Conservation (phyloP, 2,329 filamentous ascomycete species). For the Clonostachys byssicola region DNA sequence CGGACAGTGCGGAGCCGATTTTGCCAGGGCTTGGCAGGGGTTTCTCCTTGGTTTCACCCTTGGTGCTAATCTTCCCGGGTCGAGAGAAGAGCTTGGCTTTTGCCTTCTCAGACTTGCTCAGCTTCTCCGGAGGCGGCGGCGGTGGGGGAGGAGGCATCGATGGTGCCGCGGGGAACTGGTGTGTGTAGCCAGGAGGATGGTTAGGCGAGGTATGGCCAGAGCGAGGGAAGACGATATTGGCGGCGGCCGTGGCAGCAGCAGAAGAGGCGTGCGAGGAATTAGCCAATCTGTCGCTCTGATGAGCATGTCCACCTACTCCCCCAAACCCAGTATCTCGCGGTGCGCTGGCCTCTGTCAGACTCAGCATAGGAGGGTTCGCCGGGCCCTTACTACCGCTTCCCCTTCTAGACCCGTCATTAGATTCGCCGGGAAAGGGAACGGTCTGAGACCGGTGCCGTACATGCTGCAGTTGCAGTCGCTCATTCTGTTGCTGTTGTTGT, state of each 20-base stretch:
- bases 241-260: constrained; percentile 61
- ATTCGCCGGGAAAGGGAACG: constrained; percentile 52
- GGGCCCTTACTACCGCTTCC: constrained; percentile 42
- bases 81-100: constrained; percentile 81
- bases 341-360: constrained; percentile 60
- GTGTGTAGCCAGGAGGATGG: constrained; percentile 26
- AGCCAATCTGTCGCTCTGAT: constrained; percentile 55
- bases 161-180: constrained; percentile 16
- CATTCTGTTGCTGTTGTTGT: constrained; percentile 1
- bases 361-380: constrained; percentile 58
- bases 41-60: constrained; percentile 62
- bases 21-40: constrained; percentile 70
- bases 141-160: constrained; percentile 22
- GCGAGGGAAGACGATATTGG: constrained; percentile 69
- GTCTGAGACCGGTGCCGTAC: constrained; percentile 71
- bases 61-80: constrained; percentile 70
- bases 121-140: constrained; percentile 50
- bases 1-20: constrained; percentile 62
- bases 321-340: constrained; percentile 53
- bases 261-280: constrained; percentile 43
- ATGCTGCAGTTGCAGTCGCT: constrained; percentile 20
- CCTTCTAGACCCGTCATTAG: constrained; percentile 38
- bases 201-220: constrained; percentile 52
- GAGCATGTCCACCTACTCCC: constrained; percentile 33
- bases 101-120: constrained; percentile 60